Evolutionary conservation across 176 grass and related monocot species (phyloP).

Genomic region (Juncus inflexus): DNA sequence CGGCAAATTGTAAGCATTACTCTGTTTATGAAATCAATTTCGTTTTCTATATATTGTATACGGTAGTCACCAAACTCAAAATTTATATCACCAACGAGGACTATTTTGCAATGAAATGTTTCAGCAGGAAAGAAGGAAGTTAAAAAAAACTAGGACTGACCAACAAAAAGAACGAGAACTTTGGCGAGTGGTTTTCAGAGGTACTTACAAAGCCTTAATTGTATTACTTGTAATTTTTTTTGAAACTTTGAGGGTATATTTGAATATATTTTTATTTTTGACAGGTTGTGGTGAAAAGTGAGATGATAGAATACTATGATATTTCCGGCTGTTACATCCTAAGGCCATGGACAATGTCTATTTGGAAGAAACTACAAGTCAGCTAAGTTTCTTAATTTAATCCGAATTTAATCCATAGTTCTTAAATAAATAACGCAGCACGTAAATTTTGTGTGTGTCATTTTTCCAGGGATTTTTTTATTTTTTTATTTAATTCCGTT

Average conservation of each 20-base stretch:
- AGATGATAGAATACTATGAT: slow-evolving; percentile 99
- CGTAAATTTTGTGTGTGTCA: neutral
- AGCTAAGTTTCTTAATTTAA: slow-evolving; percentile 2
- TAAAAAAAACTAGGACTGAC: slow-evolving; percentile 88
- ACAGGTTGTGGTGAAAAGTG: slow-evolving; percentile 83
- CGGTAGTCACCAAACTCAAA: no score
- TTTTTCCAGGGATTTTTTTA: slow-evolving; percentile 72
- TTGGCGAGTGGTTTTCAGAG: slow-evolving; percentile 98
- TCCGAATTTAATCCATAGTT: neutral
- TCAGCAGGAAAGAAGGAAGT: slow-evolving; percentile 87
- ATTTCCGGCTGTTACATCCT: slow-evolving; percentile 95
- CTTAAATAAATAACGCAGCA: neutral
- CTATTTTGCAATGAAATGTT: no score
- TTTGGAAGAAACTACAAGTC: slow-evolving; percentile 80
- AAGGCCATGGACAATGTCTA: slow-evolving; percentile 83
- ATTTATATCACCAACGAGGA: no score
- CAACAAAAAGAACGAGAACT: slow-evolving; percentile 79
- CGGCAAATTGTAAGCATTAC: no score
- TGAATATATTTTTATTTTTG: neutral
- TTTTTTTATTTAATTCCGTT: neutral
- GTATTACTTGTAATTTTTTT: no score
- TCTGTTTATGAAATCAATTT: no score
- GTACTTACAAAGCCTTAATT: slow-evolving; percentile 8
- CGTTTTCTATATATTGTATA: no score
- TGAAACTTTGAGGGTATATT: no score